Evolutionary conservation across 2,329 filamentous ascomycete species (phyloP).

Genomic region (Endoconidiophora laricicola): DNA sequence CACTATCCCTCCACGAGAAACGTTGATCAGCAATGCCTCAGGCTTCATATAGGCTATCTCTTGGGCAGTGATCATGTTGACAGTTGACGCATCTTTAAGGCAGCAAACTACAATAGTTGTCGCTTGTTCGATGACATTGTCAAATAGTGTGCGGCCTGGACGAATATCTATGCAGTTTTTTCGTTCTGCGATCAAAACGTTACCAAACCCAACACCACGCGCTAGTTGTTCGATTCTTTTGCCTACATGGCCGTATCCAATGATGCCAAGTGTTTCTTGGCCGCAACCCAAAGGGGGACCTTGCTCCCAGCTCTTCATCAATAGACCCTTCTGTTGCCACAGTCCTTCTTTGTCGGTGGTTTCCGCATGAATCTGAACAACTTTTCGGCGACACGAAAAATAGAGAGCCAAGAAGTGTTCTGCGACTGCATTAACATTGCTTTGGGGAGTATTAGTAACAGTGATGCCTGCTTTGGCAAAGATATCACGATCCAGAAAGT

Average conservation of each 20-base stretch:
- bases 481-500: slow-evolving; percentile 7
- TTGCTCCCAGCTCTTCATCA: slow-evolving; percentile 8
- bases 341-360: background rate
- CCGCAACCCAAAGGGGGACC: slow-evolving; percentile 17
- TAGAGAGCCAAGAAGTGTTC: slow-evolving; percentile 11
- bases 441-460: slow-evolving; percentile 10
- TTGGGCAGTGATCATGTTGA: slow-evolving; percentile 13
- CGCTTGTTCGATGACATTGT: slow-evolving; percentile 15
- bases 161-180: slow-evolving; percentile 12
- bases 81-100: slow-evolving; percentile 15
- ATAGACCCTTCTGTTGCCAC: slow-evolving; percentile 4
- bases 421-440: slow-evolving; percentile 7
- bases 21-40: slow-evolving; percentile 18
- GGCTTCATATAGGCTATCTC: slow-evolving; percentile 15
- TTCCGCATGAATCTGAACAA: slow-evolving; percentile 2
- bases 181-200: slow-evolving; percentile 16
- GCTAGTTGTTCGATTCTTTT: slow-evolving; percentile 16
- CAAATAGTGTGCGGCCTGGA: slow-evolving; percentile 13
- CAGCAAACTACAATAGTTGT: slow-evolving; percentile 17
- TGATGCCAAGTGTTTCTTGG: slow-evolving; percentile 17
- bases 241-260: slow-evolving; percentile 18
- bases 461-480: slow-evolving; percentile 7
- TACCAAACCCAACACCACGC: slow-evolving; percentile 15
- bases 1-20: slow-evolving; percentile 21
- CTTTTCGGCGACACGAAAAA: slow-evolving; percentile 7